Evolutionary conservation across 1,139 yeast species (phyloP), one percentile per base, ranked within the genome.

Genomic region (Magnusiomyces tetraspermus): DNA sequence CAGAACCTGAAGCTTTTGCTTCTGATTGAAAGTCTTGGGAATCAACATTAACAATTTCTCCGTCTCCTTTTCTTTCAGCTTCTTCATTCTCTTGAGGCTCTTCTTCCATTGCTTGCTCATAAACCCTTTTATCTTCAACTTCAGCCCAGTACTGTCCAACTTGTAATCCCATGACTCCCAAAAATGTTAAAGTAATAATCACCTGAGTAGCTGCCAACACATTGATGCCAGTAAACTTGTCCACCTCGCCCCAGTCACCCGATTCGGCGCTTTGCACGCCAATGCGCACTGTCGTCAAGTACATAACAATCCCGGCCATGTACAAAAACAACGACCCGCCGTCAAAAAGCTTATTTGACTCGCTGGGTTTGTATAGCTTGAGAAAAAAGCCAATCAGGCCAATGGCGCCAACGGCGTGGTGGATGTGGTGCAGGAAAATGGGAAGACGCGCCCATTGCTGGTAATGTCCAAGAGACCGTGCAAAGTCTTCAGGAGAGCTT

Each of bases 191-290:
- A 22, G 85, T 79, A 59, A 86, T 75, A 75, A 92, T 84, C 48
- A 85, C 78, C 69, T 84, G 83, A 45, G 95, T 82, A 4, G 97
- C 97, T 45, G 94, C 96, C 67, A 92, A 80, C 44, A 92, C 96
- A 60, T 87, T 87, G 62, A 92, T 71, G 24, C 97, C 97, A 28
- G 96, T 88, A 57, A 76, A 74, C 67, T 78, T 80, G 63, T 86
- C 88, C 51, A 92, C 96, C 53, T 92, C 97, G 58, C 96, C 97
- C 97, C 97, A 92, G 56, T 79, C 74, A 48, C 90, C 89, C 55
- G 77, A 69, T 31, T 79, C 63, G 55, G 88, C 80, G 51, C 92
- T 79, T 61, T 78, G 77, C 50, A 83, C 75, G 50, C 98, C 98
- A 51, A 86, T 80, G 67, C 90, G 78, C 61, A 92, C 74, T 70